A percentile compares a stretch with the other conserved stretches of the same genome.
These are phyloP conservation scores for Castanea crenata DNA, from an alignment of 306 rosid species.

Conservation along the genomic window DNA sequence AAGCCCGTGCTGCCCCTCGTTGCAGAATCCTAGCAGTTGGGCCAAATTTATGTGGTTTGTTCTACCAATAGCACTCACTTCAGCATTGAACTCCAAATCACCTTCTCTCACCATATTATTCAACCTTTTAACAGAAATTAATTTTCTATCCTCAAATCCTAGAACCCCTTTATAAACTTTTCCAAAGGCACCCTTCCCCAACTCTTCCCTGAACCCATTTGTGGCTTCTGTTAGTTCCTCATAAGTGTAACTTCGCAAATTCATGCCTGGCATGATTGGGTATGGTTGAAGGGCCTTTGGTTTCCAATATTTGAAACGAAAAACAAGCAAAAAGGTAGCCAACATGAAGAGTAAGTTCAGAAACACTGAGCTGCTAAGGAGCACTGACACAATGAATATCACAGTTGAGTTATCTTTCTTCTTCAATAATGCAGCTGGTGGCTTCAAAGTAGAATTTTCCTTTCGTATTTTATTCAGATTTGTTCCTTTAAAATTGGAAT, in stretches of 20 bases:
- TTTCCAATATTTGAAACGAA: neutral
- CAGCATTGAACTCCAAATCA: slow-evolving; percentile 33
- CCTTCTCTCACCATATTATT: slow-evolving; percentile 13
- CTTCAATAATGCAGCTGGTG: neutral
- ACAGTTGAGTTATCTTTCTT: slow-evolving; percentile 4
- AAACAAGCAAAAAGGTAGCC: neutral
- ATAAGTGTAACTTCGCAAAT: slow-evolving; percentile 16
- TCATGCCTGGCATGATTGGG: slow-evolving; percentile 2
- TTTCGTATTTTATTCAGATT: slow-evolving; percentile 34
- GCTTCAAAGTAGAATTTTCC: neutral
- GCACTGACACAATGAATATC: slow-evolving; percentile 15
- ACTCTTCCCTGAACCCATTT: slow-evolving; percentile 23
- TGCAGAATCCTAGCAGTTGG: slow-evolving; percentile 35
- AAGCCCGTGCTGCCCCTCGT: slow-evolving; percentile 26
- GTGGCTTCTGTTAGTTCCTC: slow-evolving; percentile 27
- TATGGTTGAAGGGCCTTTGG: neutral
- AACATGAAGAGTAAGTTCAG: slow-evolving; percentile 10
- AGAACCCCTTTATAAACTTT: slow-evolving; percentile 33
- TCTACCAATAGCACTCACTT: slow-evolving; percentile 31
- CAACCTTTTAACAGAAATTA: slow-evolving; percentile 34
- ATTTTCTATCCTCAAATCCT: neutral
- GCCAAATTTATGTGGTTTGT: slow-evolving; percentile 41
- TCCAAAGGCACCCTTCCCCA: slow-evolving; percentile 32
- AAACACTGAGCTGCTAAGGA: slow-evolving; percentile 16
- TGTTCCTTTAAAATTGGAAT: neutral